Conservation (phyloP, 2,329 filamentous ascomycete genomes). For the Colletotrichum sp. region DNA sequence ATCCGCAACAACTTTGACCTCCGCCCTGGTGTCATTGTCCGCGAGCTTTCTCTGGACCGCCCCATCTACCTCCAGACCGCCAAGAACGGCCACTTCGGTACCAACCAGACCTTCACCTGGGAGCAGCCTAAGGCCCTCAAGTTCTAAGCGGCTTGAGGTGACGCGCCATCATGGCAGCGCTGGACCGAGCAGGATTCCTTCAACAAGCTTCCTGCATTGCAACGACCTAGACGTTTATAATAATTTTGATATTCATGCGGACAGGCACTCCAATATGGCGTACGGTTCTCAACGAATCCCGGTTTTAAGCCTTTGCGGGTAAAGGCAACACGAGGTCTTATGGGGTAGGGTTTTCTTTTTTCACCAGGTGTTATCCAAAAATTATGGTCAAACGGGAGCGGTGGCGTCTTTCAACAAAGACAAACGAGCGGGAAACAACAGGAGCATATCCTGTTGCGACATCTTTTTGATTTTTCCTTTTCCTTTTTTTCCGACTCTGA, state of each 20-base stretch:
- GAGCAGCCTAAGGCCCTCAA: constrained; percentile 96
- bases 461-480: constrained; percentile 1
- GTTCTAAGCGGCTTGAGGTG: constrained; percentile 66
- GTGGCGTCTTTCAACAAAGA: constrained; percentile 55
- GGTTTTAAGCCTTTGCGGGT: constrained; percentile 22
- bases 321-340: constrained; percentile 19
- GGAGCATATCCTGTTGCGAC: constrained; percentile 25
- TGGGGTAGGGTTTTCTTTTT: constrained; percentile 6
- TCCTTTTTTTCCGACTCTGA: not conserved
- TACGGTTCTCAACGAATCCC: constrained; percentile 27
- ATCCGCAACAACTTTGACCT: constrained; percentile 97
- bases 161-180: not conserved
- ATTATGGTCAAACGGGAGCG: constrained; percentile 25
- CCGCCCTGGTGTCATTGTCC: constrained; percentile 97
- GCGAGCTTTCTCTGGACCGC: constrained; percentile 92
- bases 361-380: constrained; percentile 6
- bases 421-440: constrained; percentile 29
- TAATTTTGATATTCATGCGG: constrained; percentile 21
- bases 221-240: constrained; percentile 26
- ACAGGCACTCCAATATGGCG: constrained; percentile 23
- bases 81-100: constrained; percentile 98
- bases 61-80: constrained; percentile 98
- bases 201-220: constrained; percentile 25
- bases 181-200: constrained; percentile 21
- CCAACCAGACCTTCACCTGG: constrained; percentile 97